Percentiles rank a stretch among this genome's conserved stretches.
Evolutionary conservation across 352 stramenopile species (phyloP).

Genomic region (Phytophthora podocarpi): DNA sequence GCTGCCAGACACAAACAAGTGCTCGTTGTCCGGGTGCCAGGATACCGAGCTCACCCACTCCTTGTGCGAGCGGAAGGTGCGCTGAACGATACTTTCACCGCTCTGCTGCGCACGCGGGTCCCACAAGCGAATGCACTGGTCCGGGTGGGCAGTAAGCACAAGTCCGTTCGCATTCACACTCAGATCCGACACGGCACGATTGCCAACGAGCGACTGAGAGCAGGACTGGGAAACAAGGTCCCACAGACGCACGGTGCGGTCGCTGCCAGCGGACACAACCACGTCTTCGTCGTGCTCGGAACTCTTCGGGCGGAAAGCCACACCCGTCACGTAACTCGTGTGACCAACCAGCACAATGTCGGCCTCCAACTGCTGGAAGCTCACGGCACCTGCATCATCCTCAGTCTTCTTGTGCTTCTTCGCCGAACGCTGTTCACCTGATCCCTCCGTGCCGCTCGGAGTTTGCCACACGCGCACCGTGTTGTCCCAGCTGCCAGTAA

Average conservation of each 20-base stretch:
- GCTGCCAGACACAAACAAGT: constrained; percentile 73
- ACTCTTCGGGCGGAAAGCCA: constrained; percentile 64
- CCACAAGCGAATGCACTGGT: constrained; percentile 85
- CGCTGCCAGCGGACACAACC: constrained; percentile 67
- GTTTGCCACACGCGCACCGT: constrained; percentile 79
- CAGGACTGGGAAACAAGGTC: constrained; percentile 76
- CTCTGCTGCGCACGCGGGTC: constrained; percentile 71
- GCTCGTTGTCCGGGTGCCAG: constrained; percentile 66
- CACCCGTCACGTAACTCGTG: constrained; percentile 77
- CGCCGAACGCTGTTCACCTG: constrained; percentile 40
- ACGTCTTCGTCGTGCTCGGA: constrained; percentile 50
- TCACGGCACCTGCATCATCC: constrained; percentile 36
- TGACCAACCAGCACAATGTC: constrained; percentile 80
- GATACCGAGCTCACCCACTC: constrained; percentile 82
- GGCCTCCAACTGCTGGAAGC: constrained; percentile 75
- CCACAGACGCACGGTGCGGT: constrained; percentile 81
- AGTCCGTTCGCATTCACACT: constrained; percentile 68
- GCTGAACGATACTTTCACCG: constrained; percentile 76
- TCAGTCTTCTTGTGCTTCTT: constrained; percentile 79
- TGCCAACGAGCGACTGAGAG: constrained; percentile 75
- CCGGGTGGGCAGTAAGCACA: constrained; percentile 79
- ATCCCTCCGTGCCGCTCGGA: constrained; percentile 16
- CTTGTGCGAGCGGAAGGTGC: constrained; percentile 85
- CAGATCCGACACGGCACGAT: constrained; percentile 74
- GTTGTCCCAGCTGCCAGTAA: constrained; percentile 87